Evolutionary conservation across 176 grass and related monocot species (phyloP), one percentile per base, ranked within the genome.

Genomic region (Puya raimondii): DNA sequence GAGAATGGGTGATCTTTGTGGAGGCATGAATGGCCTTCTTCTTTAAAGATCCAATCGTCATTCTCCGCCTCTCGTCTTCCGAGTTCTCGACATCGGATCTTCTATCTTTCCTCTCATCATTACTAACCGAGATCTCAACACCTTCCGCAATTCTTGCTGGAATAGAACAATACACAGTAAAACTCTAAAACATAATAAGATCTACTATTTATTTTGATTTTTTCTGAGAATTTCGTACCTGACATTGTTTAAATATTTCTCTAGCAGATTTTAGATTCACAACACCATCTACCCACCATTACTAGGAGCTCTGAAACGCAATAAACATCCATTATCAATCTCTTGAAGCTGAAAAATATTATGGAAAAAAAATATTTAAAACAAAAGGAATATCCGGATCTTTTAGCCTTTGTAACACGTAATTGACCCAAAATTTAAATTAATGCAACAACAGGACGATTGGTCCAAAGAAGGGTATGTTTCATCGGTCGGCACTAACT

Each of bases 11-110:
- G 16, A 93, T 48, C 64, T 73, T 93, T 23, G 87, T 91, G 0
- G 94, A 99, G 15, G 87, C 95, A 72, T 99, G 76, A 52, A 90
- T 73, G 26, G 90, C 95, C 67, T 94, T 99, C 67, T 91, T 91
- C 72, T 81, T 82, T 23, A 94, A 66, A 54, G 95, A 94, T 10
- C 85, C 95, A 23, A 94, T 94, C 85, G 82, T 99, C n/a, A 84
- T 86, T 82, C 95, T 83, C 57, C 87, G 86, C 23, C 87, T 83
- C 78, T 99, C 95, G 66, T 99, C 90, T 84, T 99, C 95, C 27
- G 90, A 99, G 82, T 86, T 94, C 67, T 86, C 95, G 0, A 65
- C 69, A 52, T 93, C 87, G 4, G 73, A 74, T 73, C 68, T 81
- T 25, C 78, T 91, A 42, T 91, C 82, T 77, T 83, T 78, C 64